Base-by-base conservation (phyloP, 495 filamentous ascomycete species). In the Thozetella sp. region DNA sequence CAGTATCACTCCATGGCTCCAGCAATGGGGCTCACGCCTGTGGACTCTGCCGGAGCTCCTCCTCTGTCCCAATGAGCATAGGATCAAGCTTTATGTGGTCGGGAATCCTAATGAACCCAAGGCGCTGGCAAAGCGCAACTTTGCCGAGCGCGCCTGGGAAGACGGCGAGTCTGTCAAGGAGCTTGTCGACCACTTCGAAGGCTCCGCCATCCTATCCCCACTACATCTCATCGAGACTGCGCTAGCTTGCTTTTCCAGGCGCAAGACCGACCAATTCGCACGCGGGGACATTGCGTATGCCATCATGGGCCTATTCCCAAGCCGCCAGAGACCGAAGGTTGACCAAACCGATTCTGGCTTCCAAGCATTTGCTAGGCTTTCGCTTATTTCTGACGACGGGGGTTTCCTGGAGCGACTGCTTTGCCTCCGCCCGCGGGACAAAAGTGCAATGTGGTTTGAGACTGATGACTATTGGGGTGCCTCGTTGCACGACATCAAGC, bases 1-100 rank as follows among this genome's bases (percentile, higher is more conserved):
- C 3, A 15, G 13, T 2, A 53, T 60, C 26, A 53, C 40, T 20
- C 3, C 43, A 17, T 60, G 34, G 58, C 37, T 60, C 1, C 58
- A 34, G 20, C 40, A 69, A 48, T 80, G 75, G 76, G 76, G 74
- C 12, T 51, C 59, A 20, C 63, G 76, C 4, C 46, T 79, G 22
- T 81, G 78, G 78, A 79, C 75, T 2, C 64, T 80, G 22, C 75
- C 76, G 6, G 78, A 81, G 54, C 60, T 72, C 3, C 56, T 81
- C 0, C 70, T 80, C 10, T 60, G 60, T 26, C 72, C 73, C 1
- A 53, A 59, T 2, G 53, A 56, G 58, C 40, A 48, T 2, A n/a
- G 26, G 9, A 26, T 61, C 20, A 61, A 61, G 53, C 24, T 56
- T 1, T 61, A 55, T 23, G 53, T 43, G 15, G 12, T 51, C 37